These are phyloP conservation scores for Kodamaea hsintzibuensis DNA, from an alignment of 805 yeast species.

Conservation along the genomic window DNA sequence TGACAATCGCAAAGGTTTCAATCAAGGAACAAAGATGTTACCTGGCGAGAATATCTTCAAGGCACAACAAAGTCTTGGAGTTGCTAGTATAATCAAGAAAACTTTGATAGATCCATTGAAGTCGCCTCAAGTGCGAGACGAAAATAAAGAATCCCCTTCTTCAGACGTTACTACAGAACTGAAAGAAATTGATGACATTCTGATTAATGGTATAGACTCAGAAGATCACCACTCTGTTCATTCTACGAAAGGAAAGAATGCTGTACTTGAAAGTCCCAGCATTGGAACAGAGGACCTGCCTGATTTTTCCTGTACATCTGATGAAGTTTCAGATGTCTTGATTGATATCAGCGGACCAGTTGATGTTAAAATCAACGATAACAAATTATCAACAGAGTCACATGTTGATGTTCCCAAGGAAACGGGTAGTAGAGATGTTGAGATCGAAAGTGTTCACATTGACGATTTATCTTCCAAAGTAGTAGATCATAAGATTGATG, in stretches of 20 bases:
- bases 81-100: neutral
- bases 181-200: neutral
- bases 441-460: no score
- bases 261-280: neutral
- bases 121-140: neutral
- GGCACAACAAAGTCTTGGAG: neutral
- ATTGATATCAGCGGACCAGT: neutral
- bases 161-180: neutral
- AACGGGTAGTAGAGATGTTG: neutral
- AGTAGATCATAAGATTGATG: neutral
- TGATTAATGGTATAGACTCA: neutral
- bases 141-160: neutral
- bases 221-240: neutral
- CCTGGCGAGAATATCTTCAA: neutral
- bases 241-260: neutral
- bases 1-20: neutral
- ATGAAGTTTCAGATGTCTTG: neutral
- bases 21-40: neutral
- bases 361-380: neutral
- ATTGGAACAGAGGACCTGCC: neutral
- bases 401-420: neutral
- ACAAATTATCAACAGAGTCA: neutral
- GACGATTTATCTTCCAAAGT: no score
- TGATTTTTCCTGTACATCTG: neutral
- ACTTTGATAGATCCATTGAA: neutral